Evolutionary conservation across 1,284 basidiomycete genomes (phyloP).

Genomic region (Pholiota adiposa): DNA sequence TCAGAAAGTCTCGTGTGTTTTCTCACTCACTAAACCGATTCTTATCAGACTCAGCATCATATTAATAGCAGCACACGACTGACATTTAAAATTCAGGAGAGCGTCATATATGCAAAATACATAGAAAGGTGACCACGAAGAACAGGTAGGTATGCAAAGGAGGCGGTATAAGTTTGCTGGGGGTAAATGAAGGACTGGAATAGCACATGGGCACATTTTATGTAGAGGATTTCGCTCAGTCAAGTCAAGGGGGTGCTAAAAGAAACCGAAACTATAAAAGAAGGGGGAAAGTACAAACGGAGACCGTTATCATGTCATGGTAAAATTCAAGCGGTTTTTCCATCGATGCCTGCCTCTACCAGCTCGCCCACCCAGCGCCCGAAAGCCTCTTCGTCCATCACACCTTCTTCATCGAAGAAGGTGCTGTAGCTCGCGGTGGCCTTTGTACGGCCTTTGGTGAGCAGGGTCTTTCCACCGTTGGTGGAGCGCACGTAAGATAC

Average conservation of each 20-base stretch:
- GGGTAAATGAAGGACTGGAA: constrained; percentile 8
- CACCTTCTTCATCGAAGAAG: constrained; percentile 76
- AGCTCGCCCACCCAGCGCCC: constrained; percentile 75
- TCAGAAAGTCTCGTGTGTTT: background rate
- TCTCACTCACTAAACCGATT: too few relatives aligned
- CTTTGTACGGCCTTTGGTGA: constrained; percentile 62
- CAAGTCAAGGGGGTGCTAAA: constrained; percentile 6
- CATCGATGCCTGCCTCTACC: constrained; percentile 65
- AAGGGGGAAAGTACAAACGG: constrained; percentile 7
- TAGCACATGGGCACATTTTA: constrained; percentile 14
- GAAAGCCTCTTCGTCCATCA: constrained; percentile 69
- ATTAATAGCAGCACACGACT: too few relatives aligned
- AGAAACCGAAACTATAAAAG: constrained; percentile 8
- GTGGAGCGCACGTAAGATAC: constrained; percentile 75
- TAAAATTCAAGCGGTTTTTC: constrained; percentile 46
- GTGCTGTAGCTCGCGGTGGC: constrained; percentile 58
- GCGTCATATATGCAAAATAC: background rate
- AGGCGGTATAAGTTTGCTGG: background rate
- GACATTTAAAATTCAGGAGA: background rate
- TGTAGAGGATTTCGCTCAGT: constrained; percentile 17
- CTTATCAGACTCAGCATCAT: too few relatives aligned
- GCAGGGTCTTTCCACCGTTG: constrained; percentile 75
- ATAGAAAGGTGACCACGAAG: background rate
- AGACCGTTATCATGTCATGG: constrained; percentile 1
- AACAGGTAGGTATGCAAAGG: background rate